Percentiles rank a stretch among this genome's conserved stretches.
These are phyloP conservation scores for Pezicula radicicola DNA, from an alignment of 2,329 filamentous ascomycete species.

Conservation along the genomic window DNA sequence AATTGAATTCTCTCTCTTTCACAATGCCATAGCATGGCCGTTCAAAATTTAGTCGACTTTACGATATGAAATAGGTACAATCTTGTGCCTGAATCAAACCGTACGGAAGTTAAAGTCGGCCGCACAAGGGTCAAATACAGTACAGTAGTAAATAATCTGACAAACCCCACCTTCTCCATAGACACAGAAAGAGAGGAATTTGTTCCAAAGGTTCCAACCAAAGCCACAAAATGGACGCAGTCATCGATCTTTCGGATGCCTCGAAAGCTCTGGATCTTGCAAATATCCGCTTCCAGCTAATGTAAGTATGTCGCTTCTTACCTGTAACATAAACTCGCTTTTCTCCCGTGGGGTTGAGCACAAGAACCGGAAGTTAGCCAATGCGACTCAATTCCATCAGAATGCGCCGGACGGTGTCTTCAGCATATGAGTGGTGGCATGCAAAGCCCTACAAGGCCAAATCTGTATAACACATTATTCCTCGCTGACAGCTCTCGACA, in stretches of 20 bases:
- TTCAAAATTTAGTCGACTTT: no score
- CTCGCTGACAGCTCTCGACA: constrained; percentile 34
- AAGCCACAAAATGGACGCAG: constrained; percentile 69
- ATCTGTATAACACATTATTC: not conserved
- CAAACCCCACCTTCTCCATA: not conserved
- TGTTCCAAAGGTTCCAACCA: not conserved
- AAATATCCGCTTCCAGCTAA: constrained; percentile 91
- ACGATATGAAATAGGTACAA: no score
- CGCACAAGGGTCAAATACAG: constrained; percentile 1
- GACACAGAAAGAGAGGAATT: not conserved
- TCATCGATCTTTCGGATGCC: constrained; percentile 83
- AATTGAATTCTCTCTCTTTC: no score
- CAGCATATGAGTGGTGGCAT: not conserved
- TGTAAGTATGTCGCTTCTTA: constrained; percentile 53
- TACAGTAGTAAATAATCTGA: not conserved
- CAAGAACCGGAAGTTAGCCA: not conserved
- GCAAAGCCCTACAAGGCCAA: constrained; percentile 1
- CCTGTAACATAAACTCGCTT: not conserved
- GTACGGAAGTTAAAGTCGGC: not conserved
- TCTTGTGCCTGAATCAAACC: no score
- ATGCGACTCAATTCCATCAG: not conserved
- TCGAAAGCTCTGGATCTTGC: constrained; percentile 82
- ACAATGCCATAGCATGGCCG: no score
- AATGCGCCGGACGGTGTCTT: no score
- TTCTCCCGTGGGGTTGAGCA: not conserved